These are phyloP conservation scores for Soucietia sequanensis DNA, from an alignment of 805 yeast species.

Conservation along the genomic window DNA sequence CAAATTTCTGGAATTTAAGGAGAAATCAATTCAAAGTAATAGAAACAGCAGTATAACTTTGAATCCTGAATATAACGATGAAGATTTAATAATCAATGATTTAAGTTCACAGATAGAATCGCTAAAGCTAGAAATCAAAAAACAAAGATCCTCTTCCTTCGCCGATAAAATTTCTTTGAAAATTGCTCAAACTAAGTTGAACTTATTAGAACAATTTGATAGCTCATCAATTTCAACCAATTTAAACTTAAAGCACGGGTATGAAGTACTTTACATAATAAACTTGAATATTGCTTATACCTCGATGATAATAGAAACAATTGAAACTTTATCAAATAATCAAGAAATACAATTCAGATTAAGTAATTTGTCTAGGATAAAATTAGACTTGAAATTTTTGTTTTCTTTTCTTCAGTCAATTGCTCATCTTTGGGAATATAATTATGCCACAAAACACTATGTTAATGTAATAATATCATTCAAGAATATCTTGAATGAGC, in stretches of 20 bases:
- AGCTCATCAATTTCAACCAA: background rate
- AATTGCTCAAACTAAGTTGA: slow-evolving; percentile 11
- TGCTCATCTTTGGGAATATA: slow-evolving; percentile 10
- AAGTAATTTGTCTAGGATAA: background rate
- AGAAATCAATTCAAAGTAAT: background rate
- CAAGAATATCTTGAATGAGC: background rate
- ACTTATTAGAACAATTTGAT: slow-evolving; percentile 1
- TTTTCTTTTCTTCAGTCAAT: slow-evolving; percentile 1
- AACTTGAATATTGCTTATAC: slow-evolving; percentile 1
- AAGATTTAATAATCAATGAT: background rate
- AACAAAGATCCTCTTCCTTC: slow-evolving; percentile 7
- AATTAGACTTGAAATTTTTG: background rate
- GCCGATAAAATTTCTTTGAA: slow-evolving; percentile 10
- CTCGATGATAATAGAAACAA: background rate
- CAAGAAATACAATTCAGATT: background rate
- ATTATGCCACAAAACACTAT: slow-evolving; percentile 5
- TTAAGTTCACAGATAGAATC: slow-evolving; percentile 12
- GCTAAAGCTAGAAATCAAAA: slow-evolving; percentile 14
- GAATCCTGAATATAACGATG: slow-evolving; percentile 3
- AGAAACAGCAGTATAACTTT: background rate
- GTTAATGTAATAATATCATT: background rate
- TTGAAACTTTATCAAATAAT: background rate
- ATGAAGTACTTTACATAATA: background rate
- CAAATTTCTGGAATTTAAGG: slow-evolving; percentile 18
- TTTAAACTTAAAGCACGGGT: background rate